Evolutionary conservation across 2,329 filamentous ascomycete genomes (phyloP).

Genomic region (Biscogniauxia sp.): DNA sequence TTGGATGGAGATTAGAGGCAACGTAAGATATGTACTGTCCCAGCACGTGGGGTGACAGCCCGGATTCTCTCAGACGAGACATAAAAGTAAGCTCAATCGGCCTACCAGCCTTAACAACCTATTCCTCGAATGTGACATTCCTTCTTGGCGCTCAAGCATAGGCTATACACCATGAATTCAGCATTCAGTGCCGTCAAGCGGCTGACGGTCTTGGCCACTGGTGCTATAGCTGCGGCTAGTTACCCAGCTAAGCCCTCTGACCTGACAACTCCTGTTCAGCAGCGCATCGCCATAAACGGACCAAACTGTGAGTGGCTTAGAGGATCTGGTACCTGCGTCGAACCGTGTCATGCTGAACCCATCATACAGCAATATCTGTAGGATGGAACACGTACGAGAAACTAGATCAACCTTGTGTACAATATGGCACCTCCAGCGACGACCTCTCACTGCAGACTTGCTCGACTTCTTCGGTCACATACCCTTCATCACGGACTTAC

Average conservation of each 20-base stretch:
- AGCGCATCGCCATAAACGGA: constrained; percentile 50
- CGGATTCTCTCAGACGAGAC: background rate
- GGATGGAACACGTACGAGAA: constrained; percentile 57
- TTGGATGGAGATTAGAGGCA: background rate
- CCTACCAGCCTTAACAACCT: background rate
- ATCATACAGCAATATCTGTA: constrained; percentile 44
- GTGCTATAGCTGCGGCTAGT: constrained; percentile 29
- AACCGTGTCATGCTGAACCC: background rate
- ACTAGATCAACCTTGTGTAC: constrained; percentile 45
- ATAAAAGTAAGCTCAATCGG: background rate
- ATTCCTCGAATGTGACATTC: background rate
- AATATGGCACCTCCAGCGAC: constrained; percentile 45
- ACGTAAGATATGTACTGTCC: background rate
- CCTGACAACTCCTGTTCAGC: constrained; percentile 52
- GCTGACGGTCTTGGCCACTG: constrained; percentile 28
- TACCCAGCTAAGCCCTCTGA: constrained; percentile 48
- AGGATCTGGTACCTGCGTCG: constrained; percentile 1
- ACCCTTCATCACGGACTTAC: constrained; percentile 53
- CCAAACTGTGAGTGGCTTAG: constrained; percentile 40
- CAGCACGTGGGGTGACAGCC: background rate
- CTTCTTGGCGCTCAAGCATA: background rate
- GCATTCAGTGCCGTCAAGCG: constrained; percentile 20
- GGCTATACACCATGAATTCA: constrained; percentile 23
- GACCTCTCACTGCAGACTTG: constrained; percentile 41
- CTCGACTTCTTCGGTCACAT: constrained; percentile 47